phyloP scores from a whole-genome alignment of 1,284 basidiomycete species.

The Termitomyces sp. region DNA sequence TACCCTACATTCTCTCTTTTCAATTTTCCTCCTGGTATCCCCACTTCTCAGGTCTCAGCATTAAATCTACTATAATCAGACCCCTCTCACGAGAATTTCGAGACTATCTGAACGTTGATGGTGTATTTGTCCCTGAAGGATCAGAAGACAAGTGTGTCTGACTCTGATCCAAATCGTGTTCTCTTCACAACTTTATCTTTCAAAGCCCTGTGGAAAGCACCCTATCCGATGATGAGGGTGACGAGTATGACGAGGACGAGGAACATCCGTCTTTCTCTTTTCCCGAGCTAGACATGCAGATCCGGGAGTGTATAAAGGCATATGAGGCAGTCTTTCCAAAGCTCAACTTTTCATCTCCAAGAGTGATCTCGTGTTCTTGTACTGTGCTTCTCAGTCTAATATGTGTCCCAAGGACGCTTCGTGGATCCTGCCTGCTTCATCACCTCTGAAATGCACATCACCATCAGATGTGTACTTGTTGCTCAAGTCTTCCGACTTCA shows the following conservation, averaged over 20 bases:
- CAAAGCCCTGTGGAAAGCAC: constrained; percentile 46
- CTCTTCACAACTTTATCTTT: constrained; percentile 10
- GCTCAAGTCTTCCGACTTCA: constrained; percentile 91
- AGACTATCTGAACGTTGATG: constrained; percentile 74
- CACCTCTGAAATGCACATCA: constrained; percentile 80
- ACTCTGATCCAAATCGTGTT: neutral
- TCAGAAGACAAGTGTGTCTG: constrained; percentile 66
- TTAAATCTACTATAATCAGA: constrained; percentile 76
- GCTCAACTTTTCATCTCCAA: constrained; percentile 89
- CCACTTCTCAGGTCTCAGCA: constrained; percentile 61
- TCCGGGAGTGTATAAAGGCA: constrained; percentile 60
- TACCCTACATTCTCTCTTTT: constrained; percentile 61
- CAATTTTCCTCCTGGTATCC: constrained; percentile 91
- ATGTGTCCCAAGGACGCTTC: constrained; percentile 67
- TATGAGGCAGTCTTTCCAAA: constrained; percentile 93
- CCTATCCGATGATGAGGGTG: constrained; percentile 50
- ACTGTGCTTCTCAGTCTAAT: neutral
- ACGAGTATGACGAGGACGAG: constrained; percentile 34
- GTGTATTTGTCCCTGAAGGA: constrained; percentile 79
- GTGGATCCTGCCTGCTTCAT: constrained; percentile 87
- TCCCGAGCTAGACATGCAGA: constrained; percentile 73
- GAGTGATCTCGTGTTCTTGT: constrained; percentile 41
- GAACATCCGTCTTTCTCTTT: constrained; percentile 49
- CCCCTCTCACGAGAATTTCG: constrained; percentile 64
- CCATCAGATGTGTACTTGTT: constrained; percentile 91